Conservation (phyloP, 805 yeast species). For the Candida caryicola region DNA sequence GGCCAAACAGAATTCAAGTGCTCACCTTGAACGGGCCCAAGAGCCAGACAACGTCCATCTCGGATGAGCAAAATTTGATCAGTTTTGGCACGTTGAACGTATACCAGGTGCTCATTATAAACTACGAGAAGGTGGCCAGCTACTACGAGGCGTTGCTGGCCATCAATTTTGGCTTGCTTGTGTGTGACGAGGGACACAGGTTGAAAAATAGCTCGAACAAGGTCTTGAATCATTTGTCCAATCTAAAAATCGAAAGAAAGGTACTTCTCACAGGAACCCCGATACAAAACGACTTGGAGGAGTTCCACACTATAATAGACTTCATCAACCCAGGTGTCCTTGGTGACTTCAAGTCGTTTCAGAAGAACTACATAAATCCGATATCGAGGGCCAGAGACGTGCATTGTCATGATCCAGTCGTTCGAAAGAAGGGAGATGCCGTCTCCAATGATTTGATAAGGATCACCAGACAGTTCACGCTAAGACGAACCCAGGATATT, state of each 20-base stretch:
- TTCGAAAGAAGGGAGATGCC: constrained; percentile 55
- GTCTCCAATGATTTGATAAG: constrained; percentile 61
- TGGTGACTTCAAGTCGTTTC: constrained; percentile 59
- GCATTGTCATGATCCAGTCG: constrained; percentile 48
- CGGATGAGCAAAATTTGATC: constrained; percentile 55
- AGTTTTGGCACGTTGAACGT: constrained; percentile 66
- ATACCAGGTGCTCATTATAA: constrained; percentile 79
- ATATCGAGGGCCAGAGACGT: constrained; percentile 67
- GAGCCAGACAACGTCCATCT: constrained; percentile 45
- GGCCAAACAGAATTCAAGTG: constrained; percentile 59
- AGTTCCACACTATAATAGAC: constrained; percentile 76
- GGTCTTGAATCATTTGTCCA: constrained; percentile 59
- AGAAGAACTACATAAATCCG: constrained; percentile 63
- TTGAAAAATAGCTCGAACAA: constrained; percentile 74
- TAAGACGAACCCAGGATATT: constrained; percentile 67
- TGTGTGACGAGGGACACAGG: constrained; percentile 96
- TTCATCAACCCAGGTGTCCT: constrained; percentile 83
- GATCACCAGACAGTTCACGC: constrained; percentile 61
- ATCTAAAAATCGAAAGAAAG: constrained; percentile 52
- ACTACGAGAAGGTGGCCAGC: constrained; percentile 76
- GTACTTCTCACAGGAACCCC: constrained; percentile 86
- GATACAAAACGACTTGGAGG: constrained; percentile 85
- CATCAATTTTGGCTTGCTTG: constrained; percentile 59
- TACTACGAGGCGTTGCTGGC: constrained; percentile 49
- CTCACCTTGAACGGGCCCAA: constrained; percentile 54